phyloP scores from a whole-genome alignment of 1,284 basidiomycete genomes.

The Papiliotrema nemorosa region DNA sequence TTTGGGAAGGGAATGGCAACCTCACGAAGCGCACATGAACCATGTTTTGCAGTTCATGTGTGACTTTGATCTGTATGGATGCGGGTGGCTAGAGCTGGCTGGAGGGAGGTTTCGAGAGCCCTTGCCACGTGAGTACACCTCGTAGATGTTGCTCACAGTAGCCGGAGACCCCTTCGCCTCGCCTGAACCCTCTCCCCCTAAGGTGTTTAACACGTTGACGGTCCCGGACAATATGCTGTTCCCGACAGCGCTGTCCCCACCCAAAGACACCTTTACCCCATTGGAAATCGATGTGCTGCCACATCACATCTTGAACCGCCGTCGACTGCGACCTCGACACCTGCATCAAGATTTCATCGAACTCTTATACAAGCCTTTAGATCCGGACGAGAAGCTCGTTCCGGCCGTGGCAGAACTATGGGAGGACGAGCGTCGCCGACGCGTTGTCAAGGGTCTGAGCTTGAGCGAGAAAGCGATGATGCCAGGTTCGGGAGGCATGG shows the following conservation, averaged over 20 bases:
- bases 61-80: conserved; percentile 93
- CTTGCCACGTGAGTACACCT: conserved; percentile 47
- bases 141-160: conserved; percentile 8
- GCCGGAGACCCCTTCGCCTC: conserved; percentile 38
- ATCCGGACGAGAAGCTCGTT: conserved; percentile 71
- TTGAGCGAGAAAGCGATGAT: conserved; percentile 41
- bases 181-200: conserved; percentile 11
- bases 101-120: conserved; percentile 54
- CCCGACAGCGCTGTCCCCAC: conserved; percentile 53
- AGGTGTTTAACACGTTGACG: conserved; percentile 31
- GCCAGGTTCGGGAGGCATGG: conserved; percentile 42
- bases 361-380: conserved; percentile 55
- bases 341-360: conserved; percentile 69
- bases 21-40: conserved; percentile 87
- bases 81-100: conserved; percentile 73
- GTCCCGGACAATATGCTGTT: conserved; percentile 37
- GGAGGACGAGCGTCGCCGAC: conserved; percentile 82
- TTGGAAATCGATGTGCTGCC: conserved; percentile 82
- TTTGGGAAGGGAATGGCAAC: conserved; percentile 69
- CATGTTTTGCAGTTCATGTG: conserved; percentile 90
- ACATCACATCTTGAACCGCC: conserved; percentile 81
- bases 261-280: conserved; percentile 63
- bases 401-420: conserved; percentile 86
- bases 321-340: conserved; percentile 61
- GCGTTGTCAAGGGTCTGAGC: conserved; percentile 58